Conservation (phyloP, 2,329 filamentous ascomycete species). For the Chrysosporium queenslandicum region DNA sequence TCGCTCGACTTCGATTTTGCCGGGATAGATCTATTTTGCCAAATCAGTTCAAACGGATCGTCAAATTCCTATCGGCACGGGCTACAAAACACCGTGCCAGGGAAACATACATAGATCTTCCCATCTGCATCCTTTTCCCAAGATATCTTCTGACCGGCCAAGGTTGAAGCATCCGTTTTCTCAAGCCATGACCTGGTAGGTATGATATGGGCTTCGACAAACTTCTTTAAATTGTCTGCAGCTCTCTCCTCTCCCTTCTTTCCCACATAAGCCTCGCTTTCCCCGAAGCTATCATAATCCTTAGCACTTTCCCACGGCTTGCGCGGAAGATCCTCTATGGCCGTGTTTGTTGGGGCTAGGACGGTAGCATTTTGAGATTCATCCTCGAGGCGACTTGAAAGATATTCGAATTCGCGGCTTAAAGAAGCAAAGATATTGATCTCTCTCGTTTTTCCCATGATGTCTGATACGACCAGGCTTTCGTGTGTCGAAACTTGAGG, state of each 20-base stretch:
- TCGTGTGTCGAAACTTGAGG: not conserved
- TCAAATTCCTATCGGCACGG: not conserved
- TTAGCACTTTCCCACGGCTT: constrained; percentile 63
- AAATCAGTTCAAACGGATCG: constrained; percentile 8
- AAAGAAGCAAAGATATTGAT: constrained; percentile 80
- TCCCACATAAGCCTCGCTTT: constrained; percentile 61
- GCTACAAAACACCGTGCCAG: not conserved
- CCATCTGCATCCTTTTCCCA: constrained; percentile 63
- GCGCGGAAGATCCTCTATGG: constrained; percentile 63
- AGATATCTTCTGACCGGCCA: constrained; percentile 64
- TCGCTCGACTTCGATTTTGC: constrained; percentile 63
- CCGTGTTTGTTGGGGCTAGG: constrained; percentile 75
- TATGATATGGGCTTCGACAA: constrained; percentile 80
- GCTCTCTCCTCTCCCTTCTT: constrained; percentile 65
- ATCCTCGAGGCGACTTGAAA: constrained; percentile 60
- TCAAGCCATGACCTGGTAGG: constrained; percentile 64
- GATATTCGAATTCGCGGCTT: constrained; percentile 61
- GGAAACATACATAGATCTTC: constrained; percentile 51
- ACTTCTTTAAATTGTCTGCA: constrained; percentile 61
- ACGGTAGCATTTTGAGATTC: constrained; percentile 63
- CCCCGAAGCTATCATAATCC: constrained; percentile 60
- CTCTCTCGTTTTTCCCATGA: constrained; percentile 65
- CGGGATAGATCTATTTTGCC: constrained; percentile 51
- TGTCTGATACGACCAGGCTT: constrained; percentile 54
- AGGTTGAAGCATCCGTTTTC: constrained; percentile 54